phyloP scores from a whole-genome alignment of 768 basidiomycete species.

The Tylopilus vinaceipallidus region DNA sequence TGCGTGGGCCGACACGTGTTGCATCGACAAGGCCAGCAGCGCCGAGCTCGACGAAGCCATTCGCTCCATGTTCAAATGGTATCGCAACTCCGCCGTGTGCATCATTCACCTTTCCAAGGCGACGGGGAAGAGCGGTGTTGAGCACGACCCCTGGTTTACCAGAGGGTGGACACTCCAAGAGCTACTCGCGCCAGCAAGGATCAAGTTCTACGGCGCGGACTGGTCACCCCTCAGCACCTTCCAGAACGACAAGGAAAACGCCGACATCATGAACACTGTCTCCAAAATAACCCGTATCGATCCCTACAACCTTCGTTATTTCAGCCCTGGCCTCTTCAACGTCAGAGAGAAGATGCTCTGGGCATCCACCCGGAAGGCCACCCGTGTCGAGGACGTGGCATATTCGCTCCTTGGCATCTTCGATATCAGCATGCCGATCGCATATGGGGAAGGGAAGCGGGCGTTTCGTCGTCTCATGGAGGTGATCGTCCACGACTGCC shows the following conservation, averaged over 20 bases:
- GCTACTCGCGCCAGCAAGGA: conserved; percentile 17
- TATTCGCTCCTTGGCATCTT: too few species aligned
- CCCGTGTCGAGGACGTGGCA: conserved; percentile 3
- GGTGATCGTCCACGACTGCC: conserved; percentile 16
- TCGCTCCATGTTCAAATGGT: conserved; percentile 9
- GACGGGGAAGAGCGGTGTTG: background rate
- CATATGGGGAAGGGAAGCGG: conserved; percentile 9
- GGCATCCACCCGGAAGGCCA: conserved; percentile 26
- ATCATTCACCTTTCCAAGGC: conserved; percentile 15
- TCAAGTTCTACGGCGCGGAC: conserved; percentile 20
- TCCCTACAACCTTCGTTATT: conserved; percentile 11
- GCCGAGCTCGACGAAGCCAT: conserved; percentile 31
- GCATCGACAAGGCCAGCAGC: conserved; percentile 13
- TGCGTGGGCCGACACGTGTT: conserved; percentile 26
- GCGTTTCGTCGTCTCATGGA: conserved; percentile 28
- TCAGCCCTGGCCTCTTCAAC: conserved; percentile 19
- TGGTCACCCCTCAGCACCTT: conserved; percentile 14
- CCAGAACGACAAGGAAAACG: conserved; percentile 22
- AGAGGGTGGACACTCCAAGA: conserved; percentile 22
- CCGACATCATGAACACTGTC: conserved; percentile 9
- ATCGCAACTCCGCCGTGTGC: background rate
- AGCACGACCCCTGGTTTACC: conserved; percentile 23
- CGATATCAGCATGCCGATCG: too few species aligned
- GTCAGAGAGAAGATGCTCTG: conserved; percentile 24
- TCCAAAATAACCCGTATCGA: conserved; percentile 15